Base-by-base conservation (phyloP, 2,329 filamentous ascomycete species). In the Fusarium algeriense region DNA sequence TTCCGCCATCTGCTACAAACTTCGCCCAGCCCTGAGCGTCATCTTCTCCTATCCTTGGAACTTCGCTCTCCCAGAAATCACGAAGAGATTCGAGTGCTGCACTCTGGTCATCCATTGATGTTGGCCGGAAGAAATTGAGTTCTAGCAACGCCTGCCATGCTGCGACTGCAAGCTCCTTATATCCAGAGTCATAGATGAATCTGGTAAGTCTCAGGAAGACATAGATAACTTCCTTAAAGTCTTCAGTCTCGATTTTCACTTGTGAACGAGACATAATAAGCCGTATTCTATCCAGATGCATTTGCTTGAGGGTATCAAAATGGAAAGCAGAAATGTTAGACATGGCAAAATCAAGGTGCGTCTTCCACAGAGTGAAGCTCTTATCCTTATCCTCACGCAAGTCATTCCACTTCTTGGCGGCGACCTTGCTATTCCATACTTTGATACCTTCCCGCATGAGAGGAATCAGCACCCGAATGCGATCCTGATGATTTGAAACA, bases 51-150 rank as follows among this genome's bases (percentile, higher is more conserved):
- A 97, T 87, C 9, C 95, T 88, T 1, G 92, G 84, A 1, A 89
- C 86, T 77, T 98, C 95, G 61, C 90, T 93, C 64, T 97, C 94
- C 96, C 96, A 98, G 70, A 96, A 97, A 5, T 90, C 86, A 50
- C 88, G 83, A 67, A 97, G 92, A 0, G 77, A 76, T 5, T 80
- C 77, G 14, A 84, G 43, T 0, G 71, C 64, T n/a, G 69, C 71
- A 14, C 74, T 58, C 4, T 74, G 70, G 43, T 75, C 49, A n/a
- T 75, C 59, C 5, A 81, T 54, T 8, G 77, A 43, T 7, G 50
- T n/a, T 11, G 92, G 90, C 6, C 84, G 84, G 49, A 89, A 89
- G 64, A 94, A 87, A 20, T 88, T 89, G 56, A 92, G 84, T 76
- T 98, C 95, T 1, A 98, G 81, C 2, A 92, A 75, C 9, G 90